Evolutionary conservation across 2,329 filamentous ascomycete genomes (phyloP), one percentile per base, ranked within the genome.

Genomic region (Fusarium fujikuroi): DNA sequence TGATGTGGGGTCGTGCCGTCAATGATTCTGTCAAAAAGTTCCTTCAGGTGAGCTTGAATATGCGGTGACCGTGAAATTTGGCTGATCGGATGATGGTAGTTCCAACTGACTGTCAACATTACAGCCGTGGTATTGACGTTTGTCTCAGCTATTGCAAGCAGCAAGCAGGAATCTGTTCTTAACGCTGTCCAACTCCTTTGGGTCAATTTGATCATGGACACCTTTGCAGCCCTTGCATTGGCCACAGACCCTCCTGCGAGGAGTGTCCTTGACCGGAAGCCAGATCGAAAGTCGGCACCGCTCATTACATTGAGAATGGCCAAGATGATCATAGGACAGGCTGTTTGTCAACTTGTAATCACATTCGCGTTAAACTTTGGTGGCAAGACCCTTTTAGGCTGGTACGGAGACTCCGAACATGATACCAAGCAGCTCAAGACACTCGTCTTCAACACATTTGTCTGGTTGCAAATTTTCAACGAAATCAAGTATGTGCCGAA

Each of bases 391-490:
- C 88, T 92, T 47, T 83, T 92, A 19, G 82, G 84, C 19, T 73
- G 70, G 70, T 78, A 91, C 75, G 62, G 69, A 36, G 43, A 73
- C 46, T 69, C 66, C 12, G 75, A 76, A 40, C 57, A 69, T 30
- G 69, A 75, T 19, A 44, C 46, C 6, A 69, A 76, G 47, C 73
- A 88, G 73, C 82, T 91, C 39, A 84, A 89, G 70, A 91, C 90
- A 2, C 84, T 92, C 64, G 87, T 92, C 52, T 92, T 92, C 83
- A 92, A 92, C 80, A 90, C 88, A 1, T 92, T 91, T 75, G 91
- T 92, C 5, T 92, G 90, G 90, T 89, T 92, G 85, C 91, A 92
- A 76, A 91, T 92, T 69, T 92, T 92, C 83, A 92, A 92, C 79
- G 86, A 91, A 79, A 87, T 91, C 82, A 92, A 92, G 76, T 76